Evolutionary conservation across 2,329 filamentous ascomycete species (phyloP).

Genomic region (Byssochlamys sp.): DNA sequence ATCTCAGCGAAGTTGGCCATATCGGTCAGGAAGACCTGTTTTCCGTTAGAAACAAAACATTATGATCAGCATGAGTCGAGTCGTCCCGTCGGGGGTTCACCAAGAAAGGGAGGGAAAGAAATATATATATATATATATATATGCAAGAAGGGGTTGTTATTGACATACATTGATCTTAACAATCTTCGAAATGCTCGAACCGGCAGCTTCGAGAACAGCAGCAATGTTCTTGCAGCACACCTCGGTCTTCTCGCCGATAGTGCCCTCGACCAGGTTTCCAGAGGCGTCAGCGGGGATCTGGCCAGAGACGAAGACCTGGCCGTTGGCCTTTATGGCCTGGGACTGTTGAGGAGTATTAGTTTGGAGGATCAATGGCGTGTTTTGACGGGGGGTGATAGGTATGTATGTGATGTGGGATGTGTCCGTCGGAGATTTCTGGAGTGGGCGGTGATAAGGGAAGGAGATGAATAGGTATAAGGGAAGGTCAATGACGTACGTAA

Average conservation of each 20-base stretch:
- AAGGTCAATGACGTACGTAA: conserved; percentile 28
- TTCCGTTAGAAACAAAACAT: background rate
- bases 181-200: conserved; percentile 65
- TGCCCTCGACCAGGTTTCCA: conserved; percentile 53
- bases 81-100: too few relatives aligned
- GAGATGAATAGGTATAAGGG: background rate
- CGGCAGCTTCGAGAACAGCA: conserved; percentile 72
- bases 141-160: background rate
- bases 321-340: conserved; percentile 58
- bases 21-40: conserved; percentile 70
- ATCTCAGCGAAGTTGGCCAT: conserved; percentile 81
- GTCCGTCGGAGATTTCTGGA: background rate
- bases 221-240: conserved; percentile 70
- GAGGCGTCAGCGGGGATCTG: conserved; percentile 63
- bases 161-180: conserved; percentile 65
- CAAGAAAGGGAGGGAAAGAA: background rate
- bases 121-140: conserved; percentile 1
- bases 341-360: conserved; percentile 23
- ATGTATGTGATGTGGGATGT: background rate
- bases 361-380: background rate
- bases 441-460: background rate
- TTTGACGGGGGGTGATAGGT: background rate
- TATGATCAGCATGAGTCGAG: too few relatives aligned
- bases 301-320: conserved; percentile 61
- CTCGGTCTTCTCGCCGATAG: conserved; percentile 59